These are phyloP conservation scores for Anisodus acutangulus DNA, from an alignment of 257 asterid genomes.

Conservation along the genomic window DNA sequence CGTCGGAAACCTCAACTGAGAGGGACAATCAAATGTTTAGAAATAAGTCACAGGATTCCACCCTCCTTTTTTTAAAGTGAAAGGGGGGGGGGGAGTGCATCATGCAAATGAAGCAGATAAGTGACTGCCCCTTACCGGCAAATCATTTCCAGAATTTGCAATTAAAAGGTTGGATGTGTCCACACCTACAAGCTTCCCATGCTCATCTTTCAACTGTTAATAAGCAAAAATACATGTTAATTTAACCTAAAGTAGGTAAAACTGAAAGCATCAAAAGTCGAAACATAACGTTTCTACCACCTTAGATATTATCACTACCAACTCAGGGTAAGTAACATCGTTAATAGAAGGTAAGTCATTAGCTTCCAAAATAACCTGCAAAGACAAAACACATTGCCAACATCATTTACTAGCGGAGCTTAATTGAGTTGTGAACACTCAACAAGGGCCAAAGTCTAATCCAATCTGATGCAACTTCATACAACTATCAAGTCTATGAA, in stretches of 20 bases:
- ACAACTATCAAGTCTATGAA: neutral
- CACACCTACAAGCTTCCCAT: slow-evolving; percentile 79
- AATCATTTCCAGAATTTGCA: slow-evolving; percentile 91
- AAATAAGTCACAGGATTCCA: slow-evolving; percentile 8
- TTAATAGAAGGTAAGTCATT: slow-evolving; percentile 94
- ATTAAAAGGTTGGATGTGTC: slow-evolving; percentile 80
- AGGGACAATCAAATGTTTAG: slow-evolving; percentile 17
- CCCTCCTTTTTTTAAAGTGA: neutral
- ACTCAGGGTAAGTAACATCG: slow-evolving; percentile 80
- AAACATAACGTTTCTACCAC: slow-evolving; percentile 45
- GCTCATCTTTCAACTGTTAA: slow-evolving; percentile 81
- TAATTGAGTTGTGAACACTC: slow-evolving; percentile 20
- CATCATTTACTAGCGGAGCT: neutral
- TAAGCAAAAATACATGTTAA: slow-evolving; percentile 34
- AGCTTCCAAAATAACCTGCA: slow-evolving; percentile 92
- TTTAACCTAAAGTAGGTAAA: slow-evolving; percentile 33
- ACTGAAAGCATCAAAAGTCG: slow-evolving; percentile 27
- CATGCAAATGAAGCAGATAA: slow-evolving; percentile 10
- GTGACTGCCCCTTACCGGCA: slow-evolving; percentile 69
- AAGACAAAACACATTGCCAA: slow-evolving; percentile 16
- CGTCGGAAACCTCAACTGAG: neutral
- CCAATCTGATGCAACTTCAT: slow-evolving; percentile 28
- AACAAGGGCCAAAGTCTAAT: neutral
- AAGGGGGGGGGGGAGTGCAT: neutral
- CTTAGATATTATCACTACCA: slow-evolving; percentile 76